Evolutionary conservation across 2,329 filamentous ascomycete genomes (phyloP), one percentile per base, ranked within the genome.

Genomic region (Colletotrichum euphorbiae): DNA sequence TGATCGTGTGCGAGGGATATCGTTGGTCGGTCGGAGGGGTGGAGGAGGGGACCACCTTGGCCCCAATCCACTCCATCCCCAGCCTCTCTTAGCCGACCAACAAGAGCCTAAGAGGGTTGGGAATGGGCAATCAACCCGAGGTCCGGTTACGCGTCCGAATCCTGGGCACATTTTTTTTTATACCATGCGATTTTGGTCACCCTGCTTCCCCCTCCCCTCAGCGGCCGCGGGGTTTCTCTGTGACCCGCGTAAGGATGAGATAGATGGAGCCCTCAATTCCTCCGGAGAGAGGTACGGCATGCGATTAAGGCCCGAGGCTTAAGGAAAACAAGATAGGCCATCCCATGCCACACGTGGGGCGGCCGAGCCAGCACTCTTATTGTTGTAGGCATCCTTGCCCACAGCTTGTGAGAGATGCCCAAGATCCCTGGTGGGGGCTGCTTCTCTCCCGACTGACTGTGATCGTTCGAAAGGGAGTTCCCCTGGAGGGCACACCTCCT

Each of bases 111-210:
- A 38, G 7, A 28, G 56, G 57, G 52, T 38, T 58, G 55, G 55
- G 55, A 21, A n/a, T 13, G 11, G 38, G 28, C 50, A 60, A 51
- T 50, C 57, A 60, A 28, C 33, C 45, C 43, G 45, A 51, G 28
- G 57, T 60, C 57, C 57, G 54, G 57, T 60, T 60, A 60, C 57
- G 57, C 57, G 57, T 60, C 57, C 57, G 42, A 58, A 58, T 58
- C 40, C 42, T 58, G 42, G 42, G 55, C 55, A 21, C 31, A 28
- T 4, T 8, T 28, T 19, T n/a, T 12, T 54, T 21, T 24, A n/a
- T n/a, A n/a, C n/a, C 55, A 17, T 38, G 12, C 55, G 28, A n/a
- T 33, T 28, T 46, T 11, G 36, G 15, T 28, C 24, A 19, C 11
- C 28, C 17, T 43, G 55, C 38, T 50, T 13, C 19, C 17, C 19